Base-by-base conservation (phyloP, 2,329 filamentous ascomycete genomes). In the Grosmannia huntii region DNA sequence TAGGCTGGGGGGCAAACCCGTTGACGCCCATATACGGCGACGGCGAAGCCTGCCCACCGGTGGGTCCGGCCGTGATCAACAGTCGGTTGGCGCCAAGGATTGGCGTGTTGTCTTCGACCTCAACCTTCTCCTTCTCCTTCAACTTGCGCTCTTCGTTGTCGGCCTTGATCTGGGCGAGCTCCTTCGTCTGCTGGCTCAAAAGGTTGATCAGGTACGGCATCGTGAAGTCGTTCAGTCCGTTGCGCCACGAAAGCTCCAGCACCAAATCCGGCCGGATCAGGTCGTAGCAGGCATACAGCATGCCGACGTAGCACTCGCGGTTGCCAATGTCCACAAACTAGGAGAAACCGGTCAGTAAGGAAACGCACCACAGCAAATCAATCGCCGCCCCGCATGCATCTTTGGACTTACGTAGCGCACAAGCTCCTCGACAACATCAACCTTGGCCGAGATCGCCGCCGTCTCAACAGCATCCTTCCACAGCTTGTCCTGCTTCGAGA, bases 131-230 rank as follows among this genome's bases (percentile, higher is more conserved):
- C 66, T 71, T 68, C 62, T 73, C 71, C 65, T 66, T 69, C 58
- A 64, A 60, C 65, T 71, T 69, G 61, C 72, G 68, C n/a, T 69
- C 70, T 73, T 99, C 95, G 69, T 97, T 99, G 74, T 99, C 95
- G 62, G 89, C 89, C 80, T 95, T 95, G 61, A 99, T 81, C 60
- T 79, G 71, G 60, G 90, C 83, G 65, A 99, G 86, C 59, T 95
- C 86, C 64, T 87, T 84, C 46, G 89, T 90, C 75, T 97, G 91
- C 73, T 96, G 90, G 65, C 86, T 84, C 63, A 99, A 79, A 77
- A 95, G 87, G 77, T 97, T 99, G 82, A 99, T 97, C 90, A 99
- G 95, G 79, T 95, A 99, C 21, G 94, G 94, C 95, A 99, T 99
- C 53, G 91, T 95, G 75, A 96, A 99, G 76, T 99, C 94, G 67